Evolutionary conservation across 352 stramenopile genomes (phyloP), one percentile per base, ranked within the genome.

Genomic region (Pythium monospermum): DNA sequence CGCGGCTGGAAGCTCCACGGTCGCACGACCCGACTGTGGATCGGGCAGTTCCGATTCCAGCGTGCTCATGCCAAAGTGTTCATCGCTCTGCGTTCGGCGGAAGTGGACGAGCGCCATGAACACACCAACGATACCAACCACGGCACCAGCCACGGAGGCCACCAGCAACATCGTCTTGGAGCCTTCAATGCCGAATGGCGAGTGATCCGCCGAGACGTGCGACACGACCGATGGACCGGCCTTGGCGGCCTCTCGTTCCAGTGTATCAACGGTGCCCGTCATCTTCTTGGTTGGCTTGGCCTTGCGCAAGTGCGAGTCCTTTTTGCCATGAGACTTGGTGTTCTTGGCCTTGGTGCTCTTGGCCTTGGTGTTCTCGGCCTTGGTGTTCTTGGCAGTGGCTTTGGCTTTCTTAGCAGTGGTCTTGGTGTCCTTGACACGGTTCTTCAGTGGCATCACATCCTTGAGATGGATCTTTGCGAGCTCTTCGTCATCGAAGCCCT

Each of bases 51-150:
- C 44, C 22, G 50, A 53, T 18, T 41, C 57, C 22, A 61, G 50
- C 18, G 47, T 44, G 43, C 53, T 51, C 26, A 53, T 31, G 16
- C 32, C 39, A 8, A 44, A 26, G 5, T 41, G 42, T 13, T 42
- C 21, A 19, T 53, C 49, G 6, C 41, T 41, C 13, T 41, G 52
- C 43, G 60, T 54, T 23, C 54, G 57, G 21, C 57, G 52, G 19
- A 56, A 15, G 33, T 35, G n/a, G 19, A 64, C 27, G 37, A 59
- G 26, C n/a, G 49, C 57, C 15, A 68, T 25, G 18, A 71, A 11
- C 10, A 57, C 53, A 21, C 41, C 64, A 3, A 63, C 10, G 4
- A 56, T 47, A 15, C 46, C 48, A 6, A 59, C 42, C 6, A 54
- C 59, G 11, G 59, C 40, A 1, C 59, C 64, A 3, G 45, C 49